Conservation (phyloP, 164 flowering plant species). For the Piper betle region DNA sequence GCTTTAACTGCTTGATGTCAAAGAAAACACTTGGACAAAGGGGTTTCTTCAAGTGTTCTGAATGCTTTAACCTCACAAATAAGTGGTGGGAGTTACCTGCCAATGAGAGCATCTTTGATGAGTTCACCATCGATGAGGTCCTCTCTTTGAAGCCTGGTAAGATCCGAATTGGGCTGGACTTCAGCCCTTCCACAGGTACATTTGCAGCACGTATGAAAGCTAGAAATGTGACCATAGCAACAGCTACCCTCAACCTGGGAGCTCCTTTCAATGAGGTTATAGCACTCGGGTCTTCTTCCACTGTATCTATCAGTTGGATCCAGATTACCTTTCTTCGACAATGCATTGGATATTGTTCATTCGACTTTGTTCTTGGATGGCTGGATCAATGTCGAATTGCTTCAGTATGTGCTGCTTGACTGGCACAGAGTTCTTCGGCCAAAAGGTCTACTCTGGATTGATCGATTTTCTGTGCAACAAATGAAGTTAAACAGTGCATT, state of each 20-base stretch:
- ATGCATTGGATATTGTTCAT: constrained; percentile 30
- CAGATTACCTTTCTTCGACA: constrained; percentile 30
- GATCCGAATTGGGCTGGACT: constrained; percentile 30
- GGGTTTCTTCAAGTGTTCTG: constrained; percentile 31
- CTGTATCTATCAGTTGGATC: constrained; percentile 20
- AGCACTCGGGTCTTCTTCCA: constrained; percentile 26
- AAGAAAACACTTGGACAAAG: constrained; percentile 15
- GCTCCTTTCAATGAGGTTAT: constrained; percentile 34
- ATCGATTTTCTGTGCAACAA: constrained; percentile 22
- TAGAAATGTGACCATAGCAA: constrained; percentile 24
- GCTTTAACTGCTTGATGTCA: constrained; percentile 26
- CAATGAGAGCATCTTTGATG: constrained; percentile 17
- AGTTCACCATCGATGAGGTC: constrained; percentile 28
- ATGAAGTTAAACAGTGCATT: constrained; percentile 18
- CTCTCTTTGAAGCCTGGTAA: constrained; percentile 24
- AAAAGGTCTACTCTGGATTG: constrained; percentile 26
- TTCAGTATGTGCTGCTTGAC: constrained; percentile 29
- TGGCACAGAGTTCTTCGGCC: constrained; percentile 27
- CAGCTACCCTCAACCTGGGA: constrained; percentile 29
- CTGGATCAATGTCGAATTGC: constrained; percentile 27
- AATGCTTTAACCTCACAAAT: constrained; percentile 23
- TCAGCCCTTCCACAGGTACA: constrained; percentile 30
- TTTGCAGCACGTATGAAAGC: constrained; percentile 37
- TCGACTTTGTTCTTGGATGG: constrained; percentile 29
- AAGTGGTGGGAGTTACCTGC: constrained; percentile 17